Evolutionary conservation across 345 rosid species (phyloP).

Genomic region (Eutrema heterophyllum): DNA sequence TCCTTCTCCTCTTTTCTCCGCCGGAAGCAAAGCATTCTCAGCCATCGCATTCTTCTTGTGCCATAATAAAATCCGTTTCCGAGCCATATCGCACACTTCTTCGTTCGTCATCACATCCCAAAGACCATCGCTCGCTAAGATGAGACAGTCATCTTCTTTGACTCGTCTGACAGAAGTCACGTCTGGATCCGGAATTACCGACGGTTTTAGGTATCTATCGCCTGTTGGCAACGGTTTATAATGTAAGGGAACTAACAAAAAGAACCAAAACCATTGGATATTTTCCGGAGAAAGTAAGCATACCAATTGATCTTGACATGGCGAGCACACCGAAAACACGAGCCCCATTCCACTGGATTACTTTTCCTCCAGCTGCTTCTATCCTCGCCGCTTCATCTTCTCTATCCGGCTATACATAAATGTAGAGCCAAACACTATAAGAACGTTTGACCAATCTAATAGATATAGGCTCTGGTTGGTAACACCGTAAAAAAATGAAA

Average conservation of each 20-base stretch:
- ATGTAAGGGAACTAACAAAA: not conserved
- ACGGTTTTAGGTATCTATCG: conserved; percentile 66
- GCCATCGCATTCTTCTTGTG: conserved; percentile 44
- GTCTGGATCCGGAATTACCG: conserved; percentile 72
- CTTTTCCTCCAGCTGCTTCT: conserved; percentile 75
- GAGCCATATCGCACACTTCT: conserved; percentile 59
- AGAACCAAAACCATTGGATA: not conserved
- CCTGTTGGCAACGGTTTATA: conserved; percentile 36
- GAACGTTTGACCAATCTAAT: not conserved
- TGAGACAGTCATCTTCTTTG: conserved; percentile 70
- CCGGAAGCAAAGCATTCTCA: conserved; percentile 25
- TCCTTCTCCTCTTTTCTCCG: conserved; percentile 38
- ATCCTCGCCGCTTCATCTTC: conserved; percentile 75
- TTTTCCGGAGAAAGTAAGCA: not conserved
- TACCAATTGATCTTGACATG: conserved; percentile 89
- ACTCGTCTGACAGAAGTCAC: conserved; percentile 48
- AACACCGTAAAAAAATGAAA: not conserved
- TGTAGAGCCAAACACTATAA: not conserved
- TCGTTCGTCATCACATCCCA: conserved; percentile 78
- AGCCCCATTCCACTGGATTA: conserved; percentile 73
- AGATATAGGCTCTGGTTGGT: not conserved
- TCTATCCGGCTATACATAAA: conserved; percentile 62
- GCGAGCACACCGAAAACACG: conserved; percentile 84
- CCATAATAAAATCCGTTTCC: conserved; percentile 59
- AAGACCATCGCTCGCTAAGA: conserved; percentile 75